Conservation (phyloP, 768 basidiomycete genomes). For the Tricholoma furcatifolium region DNA sequence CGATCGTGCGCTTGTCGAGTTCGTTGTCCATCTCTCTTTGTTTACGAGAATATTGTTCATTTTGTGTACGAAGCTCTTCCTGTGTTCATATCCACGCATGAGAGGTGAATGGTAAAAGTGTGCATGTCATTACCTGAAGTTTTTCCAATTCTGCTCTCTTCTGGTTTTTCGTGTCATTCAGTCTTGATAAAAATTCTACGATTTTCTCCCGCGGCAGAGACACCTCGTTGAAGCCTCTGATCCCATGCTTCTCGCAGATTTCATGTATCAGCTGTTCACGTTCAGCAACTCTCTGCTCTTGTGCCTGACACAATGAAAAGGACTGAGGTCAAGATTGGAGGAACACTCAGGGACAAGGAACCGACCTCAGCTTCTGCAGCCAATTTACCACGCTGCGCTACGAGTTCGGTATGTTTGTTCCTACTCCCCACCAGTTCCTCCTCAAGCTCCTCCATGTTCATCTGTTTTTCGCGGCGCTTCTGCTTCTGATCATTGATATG, state of each 20-base stretch:
- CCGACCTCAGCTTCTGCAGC: conserved; percentile 71
- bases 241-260: conserved; percentile 62
- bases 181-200: conserved; percentile 65
- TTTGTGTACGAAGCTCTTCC: conserved; percentile 54
- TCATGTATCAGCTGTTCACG: conserved; percentile 76
- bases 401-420: conserved; percentile 51
- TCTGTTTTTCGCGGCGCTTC: conserved; percentile 44
- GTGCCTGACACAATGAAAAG: conserved; percentile 49
- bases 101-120: not conserved
- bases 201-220: conserved; percentile 73
- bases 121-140: conserved; percentile 50
- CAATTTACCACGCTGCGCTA: conserved; percentile 65
- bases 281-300: conserved; percentile 64
- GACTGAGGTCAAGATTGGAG: not conserved
- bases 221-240: conserved; percentile 72
- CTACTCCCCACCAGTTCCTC: conserved; percentile 54
- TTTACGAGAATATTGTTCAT: conserved; percentile 65
- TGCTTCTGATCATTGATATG: conserved; percentile 52
- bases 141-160: conserved; percentile 65
- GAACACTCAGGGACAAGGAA: not conserved
- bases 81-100: conserved; percentile 21
- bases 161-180: conserved; percentile 61
- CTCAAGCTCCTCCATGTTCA: conserved; percentile 59
- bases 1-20: conserved; percentile 51
- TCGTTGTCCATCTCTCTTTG: conserved; percentile 56